Conservation (phyloP, 176 grass and related monocot species). For the Thalia dealbata region DNA sequence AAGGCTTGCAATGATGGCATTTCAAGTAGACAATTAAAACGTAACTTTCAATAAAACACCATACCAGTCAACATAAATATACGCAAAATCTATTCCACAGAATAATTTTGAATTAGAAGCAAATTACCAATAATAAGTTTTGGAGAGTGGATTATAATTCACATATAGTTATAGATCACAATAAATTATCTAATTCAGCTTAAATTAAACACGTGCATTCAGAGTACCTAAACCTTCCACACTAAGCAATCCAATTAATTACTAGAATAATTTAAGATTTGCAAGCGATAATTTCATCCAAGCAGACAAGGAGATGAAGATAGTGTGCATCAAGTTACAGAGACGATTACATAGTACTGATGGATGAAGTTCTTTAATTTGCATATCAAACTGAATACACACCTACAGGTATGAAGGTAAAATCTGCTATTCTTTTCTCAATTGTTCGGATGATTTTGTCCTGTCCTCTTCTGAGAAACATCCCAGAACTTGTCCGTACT, state of each 20-base stretch:
- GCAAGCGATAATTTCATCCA: not conserved
- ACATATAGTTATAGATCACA: not conserved
- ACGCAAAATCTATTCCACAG: too few species aligned
- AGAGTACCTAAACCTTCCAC: not conserved
- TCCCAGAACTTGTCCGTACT: conserved; percentile 89
- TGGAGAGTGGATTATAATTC: not conserved
- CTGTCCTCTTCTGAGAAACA: conserved; percentile 87
- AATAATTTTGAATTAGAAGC: too few species aligned
- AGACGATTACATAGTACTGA: not conserved
- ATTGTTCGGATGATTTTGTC: conserved; percentile 62
- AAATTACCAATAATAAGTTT: too few species aligned
- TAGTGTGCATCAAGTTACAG: not conserved
- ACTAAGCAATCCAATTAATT: not conserved
- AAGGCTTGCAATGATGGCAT: too few species aligned
- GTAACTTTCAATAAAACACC: not conserved
- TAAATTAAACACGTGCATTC: not conserved
- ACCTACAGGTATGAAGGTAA: conserved; percentile 90
- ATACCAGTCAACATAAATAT: not conserved
- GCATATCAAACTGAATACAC: conserved; percentile 12
- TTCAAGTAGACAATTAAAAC: not conserved
- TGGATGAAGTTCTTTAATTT: not conserved
- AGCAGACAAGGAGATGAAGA: not conserved
- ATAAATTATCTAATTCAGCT: not conserved
- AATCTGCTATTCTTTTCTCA: conserved; percentile 97
- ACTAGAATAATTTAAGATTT: not conserved